phyloP scores from a whole-genome alignment of 2,329 filamentous ascomycete genomes.

The Dothistroma pini region DNA sequence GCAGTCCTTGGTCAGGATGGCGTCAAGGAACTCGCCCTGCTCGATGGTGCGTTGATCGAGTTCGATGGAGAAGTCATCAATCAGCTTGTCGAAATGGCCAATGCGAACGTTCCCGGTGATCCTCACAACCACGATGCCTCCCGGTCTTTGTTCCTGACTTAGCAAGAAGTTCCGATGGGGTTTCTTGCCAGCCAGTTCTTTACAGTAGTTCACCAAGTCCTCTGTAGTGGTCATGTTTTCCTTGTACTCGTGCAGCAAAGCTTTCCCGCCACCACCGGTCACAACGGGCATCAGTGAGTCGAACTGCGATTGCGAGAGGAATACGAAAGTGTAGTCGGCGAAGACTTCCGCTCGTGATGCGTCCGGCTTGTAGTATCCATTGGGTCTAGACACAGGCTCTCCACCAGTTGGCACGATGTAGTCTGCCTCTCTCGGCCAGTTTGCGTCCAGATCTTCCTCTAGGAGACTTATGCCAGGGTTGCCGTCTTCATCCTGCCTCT shows the following conservation, averaged over 20 bases:
- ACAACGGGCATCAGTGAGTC: conserved; percentile 71
- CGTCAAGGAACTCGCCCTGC: conserved; percentile 88
- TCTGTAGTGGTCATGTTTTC: conserved; percentile 58
- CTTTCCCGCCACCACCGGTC: conserved; percentile 77
- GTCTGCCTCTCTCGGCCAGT: conserved; percentile 72
- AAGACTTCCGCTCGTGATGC: conserved; percentile 66
- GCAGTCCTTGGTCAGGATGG: conserved; percentile 77
- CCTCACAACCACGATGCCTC: conserved; percentile 73
- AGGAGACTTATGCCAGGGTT: conserved; percentile 43
- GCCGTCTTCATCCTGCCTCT: conserved; percentile 19
- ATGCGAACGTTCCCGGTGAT: conserved; percentile 56
- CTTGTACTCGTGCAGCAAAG: conserved; percentile 61
- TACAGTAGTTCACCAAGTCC: conserved; percentile 76
- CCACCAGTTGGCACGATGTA: conserved; percentile 71
- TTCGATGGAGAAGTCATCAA: conserved; percentile 56
- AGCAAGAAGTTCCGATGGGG: conserved; percentile 40
- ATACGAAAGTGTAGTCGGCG: conserved; percentile 82
- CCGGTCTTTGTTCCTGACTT: conserved; percentile 28
- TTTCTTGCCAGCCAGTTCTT: conserved; percentile 69
- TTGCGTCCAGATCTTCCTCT: conserved; percentile 72
- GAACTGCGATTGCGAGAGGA: conserved; percentile 72
- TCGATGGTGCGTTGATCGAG: conserved; percentile 80
- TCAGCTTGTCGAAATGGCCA: conserved; percentile 19
- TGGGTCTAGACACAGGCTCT: conserved; percentile 63
- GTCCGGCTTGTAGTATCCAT: conserved; percentile 69